Evolutionary conservation across 2,329 filamentous ascomycete genomes (phyloP).

Genomic region (Talaromyces rugulosus): DNA sequence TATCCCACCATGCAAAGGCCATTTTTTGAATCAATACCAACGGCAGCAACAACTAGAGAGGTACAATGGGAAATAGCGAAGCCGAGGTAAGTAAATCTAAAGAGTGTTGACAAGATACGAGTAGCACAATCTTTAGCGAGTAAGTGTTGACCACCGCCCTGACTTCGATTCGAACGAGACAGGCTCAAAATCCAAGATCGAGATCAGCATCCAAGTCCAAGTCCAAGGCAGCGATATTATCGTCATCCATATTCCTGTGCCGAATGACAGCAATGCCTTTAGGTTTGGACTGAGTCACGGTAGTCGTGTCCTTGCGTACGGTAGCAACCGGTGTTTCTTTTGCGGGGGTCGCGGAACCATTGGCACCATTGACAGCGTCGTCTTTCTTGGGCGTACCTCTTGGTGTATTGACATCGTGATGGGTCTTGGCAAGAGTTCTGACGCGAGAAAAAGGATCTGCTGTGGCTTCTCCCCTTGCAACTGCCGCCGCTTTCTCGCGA

Average conservation of each 20-base stretch:
- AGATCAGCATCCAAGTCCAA: conserved; percentile 73
- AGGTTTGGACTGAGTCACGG: conserved; percentile 28
- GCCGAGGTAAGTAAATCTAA: not conserved
- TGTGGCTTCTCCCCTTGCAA: conserved; percentile 60
- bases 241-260: conserved; percentile 79
- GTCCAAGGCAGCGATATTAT: conserved; percentile 85
- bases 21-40: not conserved
- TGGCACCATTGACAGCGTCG: conserved; percentile 46
- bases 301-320: conserved; percentile 38
- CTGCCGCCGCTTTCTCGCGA: conserved; percentile 57
- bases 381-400: conserved; percentile 31
- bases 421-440: conserved; percentile 63
- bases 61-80: not conserved
- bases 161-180: not conserved
- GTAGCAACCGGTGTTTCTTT: conserved; percentile 41
- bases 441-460: conserved; percentile 55
- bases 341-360: conserved; percentile 50
- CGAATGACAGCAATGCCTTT: conserved; percentile 62
- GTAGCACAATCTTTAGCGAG: not conserved
- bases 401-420: conserved; percentile 57
- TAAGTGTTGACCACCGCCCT: not conserved
- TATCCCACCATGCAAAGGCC: not conserved
- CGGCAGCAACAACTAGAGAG: not conserved
- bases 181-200: conserved; percentile 42
- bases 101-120: not conserved